phyloP scores from a whole-genome alignment of 129 eudicot species.

The Lactuca saligna region DNA sequence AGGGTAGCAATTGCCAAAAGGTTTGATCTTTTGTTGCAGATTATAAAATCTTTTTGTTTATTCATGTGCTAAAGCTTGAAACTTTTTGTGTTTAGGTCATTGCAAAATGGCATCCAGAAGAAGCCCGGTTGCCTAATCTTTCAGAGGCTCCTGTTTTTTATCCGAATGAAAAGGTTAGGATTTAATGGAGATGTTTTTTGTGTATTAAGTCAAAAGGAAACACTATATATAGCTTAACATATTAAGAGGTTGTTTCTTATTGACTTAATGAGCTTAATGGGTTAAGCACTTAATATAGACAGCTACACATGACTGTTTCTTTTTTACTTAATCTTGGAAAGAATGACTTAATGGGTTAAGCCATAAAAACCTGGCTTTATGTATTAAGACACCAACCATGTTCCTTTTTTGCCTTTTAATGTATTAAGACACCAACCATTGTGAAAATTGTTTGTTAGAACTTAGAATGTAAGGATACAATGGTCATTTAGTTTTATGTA shows the following conservation, averaged over 20 bases:
- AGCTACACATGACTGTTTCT: neutral
- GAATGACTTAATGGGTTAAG: too few species aligned
- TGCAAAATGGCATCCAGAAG: slow-evolving; percentile 85
- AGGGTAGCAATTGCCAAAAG: slow-evolving; percentile 77
- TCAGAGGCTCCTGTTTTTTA: slow-evolving; percentile 89
- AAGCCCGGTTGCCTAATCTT: slow-evolving; percentile 71
- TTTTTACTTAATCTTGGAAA: too few species aligned
- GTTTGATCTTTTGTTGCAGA: slow-evolving; percentile 29
- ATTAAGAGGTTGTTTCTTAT: neutral
- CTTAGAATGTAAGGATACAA: too few species aligned
- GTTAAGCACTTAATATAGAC: neutral
- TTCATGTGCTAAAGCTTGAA: slow-evolving; percentile 13
- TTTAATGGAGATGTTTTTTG: neutral
- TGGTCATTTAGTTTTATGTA: too few species aligned
- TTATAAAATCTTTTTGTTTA: neutral
- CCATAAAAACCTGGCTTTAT: too few species aligned
- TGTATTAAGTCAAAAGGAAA: neutral
- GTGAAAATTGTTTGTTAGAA: too few species aligned
- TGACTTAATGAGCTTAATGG: neutral
- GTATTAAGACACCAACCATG: too few species aligned
- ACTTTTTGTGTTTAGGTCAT: slow-evolving; percentile 54
- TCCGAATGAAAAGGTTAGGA: slow-evolving; percentile 81
- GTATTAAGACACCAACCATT: too few species aligned
- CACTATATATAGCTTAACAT: neutral
- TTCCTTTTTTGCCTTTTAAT: too few species aligned